Base-by-base conservation (phyloP, 1,284 basidiomycete species). In the Heliocybe sulcata region DNA sequence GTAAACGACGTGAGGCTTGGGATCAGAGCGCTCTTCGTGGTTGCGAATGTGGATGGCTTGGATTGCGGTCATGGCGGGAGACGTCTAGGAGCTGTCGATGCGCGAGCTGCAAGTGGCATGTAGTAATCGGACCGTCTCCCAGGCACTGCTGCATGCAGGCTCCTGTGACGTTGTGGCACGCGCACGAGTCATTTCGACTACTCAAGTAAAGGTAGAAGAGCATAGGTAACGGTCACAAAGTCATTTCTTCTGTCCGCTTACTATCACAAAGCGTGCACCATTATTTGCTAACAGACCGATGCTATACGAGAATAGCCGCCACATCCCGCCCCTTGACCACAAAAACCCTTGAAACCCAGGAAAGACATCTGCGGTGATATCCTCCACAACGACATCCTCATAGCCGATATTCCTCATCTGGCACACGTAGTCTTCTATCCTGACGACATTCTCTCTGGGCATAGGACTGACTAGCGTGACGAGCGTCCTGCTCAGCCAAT, bases 1-100 rank as follows among this genome's bases (percentile, higher is more conserved):
- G 71, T 90, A 95, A 61, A 90, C 90, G 57, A 78, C 77, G 66
- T 94, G 90, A n/a, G 82, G 71, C 64, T 86, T 87, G 63, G 89
- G 85, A 42, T 72, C 63, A 1, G 72, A 64, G 53, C 88, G 82
- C 57, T 86, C 82, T 67, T 90, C 88, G 63, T 82, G 79, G 61
- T 75, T 77, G 35, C 79, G 79, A 59, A 91, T 77, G 69, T 79
- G 77, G 60, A 91, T 76, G 54, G 87, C 81, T 68, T 91, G 89
- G 59, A 90, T 87, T 63, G 82, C 79, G 53, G 85, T 79, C 85
- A 86, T 85, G 52, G 60, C 42, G 4, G 10, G 42, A 45, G 42
- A 4, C n/a, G n/a, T n/a, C n/a, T n/a, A n/a, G n/a, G n/a, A n/a
- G n/a, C n/a, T n/a, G n/a, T n/a, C n/a, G n/a, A n/a, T n/a, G n/a